Evolutionary conservation across 768 basidiomycete species (phyloP), one percentile per base, ranked within the genome.

Genomic region (Baorangia bicolor): DNA sequence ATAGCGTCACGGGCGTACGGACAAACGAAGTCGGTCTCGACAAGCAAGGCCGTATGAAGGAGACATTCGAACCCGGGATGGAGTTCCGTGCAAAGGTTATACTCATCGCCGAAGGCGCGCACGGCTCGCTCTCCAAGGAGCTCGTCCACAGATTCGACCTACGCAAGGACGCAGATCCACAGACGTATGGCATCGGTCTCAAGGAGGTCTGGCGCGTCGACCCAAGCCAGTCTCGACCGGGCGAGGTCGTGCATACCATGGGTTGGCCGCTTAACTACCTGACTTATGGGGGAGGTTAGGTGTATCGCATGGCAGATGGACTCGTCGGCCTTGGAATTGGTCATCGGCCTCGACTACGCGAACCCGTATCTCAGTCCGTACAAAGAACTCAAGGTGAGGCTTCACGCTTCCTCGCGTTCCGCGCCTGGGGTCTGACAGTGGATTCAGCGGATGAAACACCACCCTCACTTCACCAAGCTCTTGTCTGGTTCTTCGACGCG

Each of bases 201-300:
- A 98, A 99, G 77, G 96, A 99, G 71, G 94, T 98, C 2, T 98
- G 97, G 97, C 83, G 90, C 35, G 87, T 99, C 13, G 84, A 85
- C 69, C 61, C 81, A 53, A 79, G 64, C 47, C 64, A 77, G 62
- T 81, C 94, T 69, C 71, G 80, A 28, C 84, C 92, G 0, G 78
- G 80, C 3, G 81, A 92, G 65, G 86, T 97, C n/a, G 81, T 94
- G 7, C 97, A 99, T 72, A 94, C 92, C 9, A 76, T 99, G 64
- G 97, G 97, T 7, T 98, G 90, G 91, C 97, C 97, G 0, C 74
- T 99, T 53, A 85, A 90, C 68, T 81, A 73, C 61, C 73, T 83
- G 49, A 94, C 93, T 1, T 79, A 71, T 28, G 97, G 96, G 3
- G 97, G 97, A 2, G 90, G 91, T 9, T 98, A 87, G 84, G 80